phyloP scores from a whole-genome alignment of 345 rosid genomes.

The Cochlearia excelsa region DNA sequence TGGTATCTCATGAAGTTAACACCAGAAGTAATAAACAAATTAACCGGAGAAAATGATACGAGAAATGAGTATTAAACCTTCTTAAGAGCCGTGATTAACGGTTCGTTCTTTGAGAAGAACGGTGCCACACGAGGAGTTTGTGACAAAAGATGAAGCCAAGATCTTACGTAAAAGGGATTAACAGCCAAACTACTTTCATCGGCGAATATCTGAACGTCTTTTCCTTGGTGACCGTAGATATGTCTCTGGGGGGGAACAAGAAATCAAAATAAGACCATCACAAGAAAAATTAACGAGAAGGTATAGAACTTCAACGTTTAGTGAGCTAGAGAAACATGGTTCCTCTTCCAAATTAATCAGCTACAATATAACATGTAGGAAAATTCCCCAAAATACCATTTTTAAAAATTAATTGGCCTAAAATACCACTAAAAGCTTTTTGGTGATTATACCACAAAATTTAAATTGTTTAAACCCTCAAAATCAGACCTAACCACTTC shows the following conservation, averaged over 20 bases:
- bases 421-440: too few species aligned
- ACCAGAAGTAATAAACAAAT: conserved; percentile 18
- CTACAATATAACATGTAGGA: neutral
- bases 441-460: too few species aligned
- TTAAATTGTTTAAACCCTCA: too few species aligned
- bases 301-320: neutral
- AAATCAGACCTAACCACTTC: too few species aligned
- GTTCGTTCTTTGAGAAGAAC: conserved; percentile 82
- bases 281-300: neutral
- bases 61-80: conserved; percentile 47
- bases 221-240: conserved; percentile 79
- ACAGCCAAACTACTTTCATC: conserved; percentile 84
- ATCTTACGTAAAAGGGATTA: conserved; percentile 62
- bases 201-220: conserved; percentile 68
- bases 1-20: conserved; percentile 18
- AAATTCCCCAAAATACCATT: too few species aligned
- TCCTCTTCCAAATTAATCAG: neutral
- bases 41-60: neutral
- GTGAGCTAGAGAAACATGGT: neutral
- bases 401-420: too few species aligned
- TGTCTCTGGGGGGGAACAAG: conserved; percentile 55
- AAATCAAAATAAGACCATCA: neutral
- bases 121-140: conserved; percentile 95
- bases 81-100: conserved; percentile 68
- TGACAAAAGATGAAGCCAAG: conserved; percentile 89